Base-by-base conservation (phyloP, 352 stramenopile genomes). In the Albugo candida region DNA sequence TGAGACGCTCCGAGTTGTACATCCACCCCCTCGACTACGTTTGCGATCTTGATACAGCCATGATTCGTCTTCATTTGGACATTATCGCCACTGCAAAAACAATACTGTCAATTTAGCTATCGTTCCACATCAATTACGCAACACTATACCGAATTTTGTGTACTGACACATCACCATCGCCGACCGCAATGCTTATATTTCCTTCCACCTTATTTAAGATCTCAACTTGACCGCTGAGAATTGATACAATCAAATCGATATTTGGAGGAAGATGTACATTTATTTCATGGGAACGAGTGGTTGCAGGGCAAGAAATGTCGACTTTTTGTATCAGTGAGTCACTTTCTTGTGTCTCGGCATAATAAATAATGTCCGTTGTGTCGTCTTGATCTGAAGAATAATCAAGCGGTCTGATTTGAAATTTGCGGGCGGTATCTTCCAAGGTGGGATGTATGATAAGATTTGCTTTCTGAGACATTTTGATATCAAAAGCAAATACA, bases 181-280 rank as follows among this genome's bases (percentile, higher is more conserved):
- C 63, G 1, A 83, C 34, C 4, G 65, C 51, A n/a, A 88, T 53
- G 45, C 68, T 72, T 8, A 83, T 67, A 48, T 88, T 59, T 20
- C 72, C 76, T 52, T 88, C 76, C 2, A 88, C 52, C 48, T 85
- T 85, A 50, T 83, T 67, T 8, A 52, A 48, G 11, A 88, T 16
- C 2, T 14, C 40, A 17, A 84, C 65, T 34, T 55, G 50, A 36
- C 70, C 76, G 31, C 65, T 51, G 13, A 68, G 61, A 21, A 81
- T 45, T 5, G 53, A 61, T 35, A 88, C 42, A 36, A 64, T 51
- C 36, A 88, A 49, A 48, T 79, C 47, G 5, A 75, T 39, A 11
- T 64, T 49, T 21, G 64, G 55, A n/a, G 70, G 67, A 19, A 56
- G n/a, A 21, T 49, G 1, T 37, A 53, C 20, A n/a, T 56, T 43